Evolutionary conservation across 768 basidiomycete species (phyloP), one percentile per base, ranked within the genome.

Genomic region (Termitomyces sp.): DNA sequence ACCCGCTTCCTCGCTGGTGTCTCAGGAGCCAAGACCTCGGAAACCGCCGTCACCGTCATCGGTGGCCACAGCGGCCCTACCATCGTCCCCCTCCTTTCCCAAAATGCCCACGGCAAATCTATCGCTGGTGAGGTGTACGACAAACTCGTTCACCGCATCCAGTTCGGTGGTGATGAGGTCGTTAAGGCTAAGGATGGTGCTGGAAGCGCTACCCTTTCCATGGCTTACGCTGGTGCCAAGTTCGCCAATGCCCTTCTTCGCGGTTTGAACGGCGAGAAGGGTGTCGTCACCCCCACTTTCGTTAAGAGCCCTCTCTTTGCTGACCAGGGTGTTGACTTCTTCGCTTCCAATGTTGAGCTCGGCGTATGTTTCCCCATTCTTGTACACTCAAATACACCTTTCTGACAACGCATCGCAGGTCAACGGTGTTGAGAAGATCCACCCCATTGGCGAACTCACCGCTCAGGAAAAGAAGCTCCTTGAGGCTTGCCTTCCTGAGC

Each of bases 51-150:
- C 59, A 87, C 94, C 58, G 95, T 98, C 65, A 77, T 98, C 56
- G 96, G 96, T 69, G 96, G 96, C 46, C 96, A 99, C 85, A 90
- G 88, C 38, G 96, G 96, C 58, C 81, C 91, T n/a, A 99, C 96
- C 60, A 99, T 99, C 69, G 91, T 99, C 25, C 96, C 96, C 38
- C 82, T 99, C 50, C 86, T 99, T 66, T 94, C 92, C 19, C 96
- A 99, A 74, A 81, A 81, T 31, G 54, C 72, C 35, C 70, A 83
- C 62, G 92, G 90, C 61, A 86, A 89, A 73, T 71, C 66, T n/a
- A 75, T 98, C 68, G 74, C 79, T 46, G 89, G 91, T 59, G 90
- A 93, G 71, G 78, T 71, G 35, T 89, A 88, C 68, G 79, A 83
- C 29, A 84, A 85, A 69, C 81, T 98, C 61, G 88, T 99, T 54